Evolutionary conservation across 2,329 filamentous ascomycete species (phyloP).

Genomic region (Thermochaetoides dissita): DNA sequence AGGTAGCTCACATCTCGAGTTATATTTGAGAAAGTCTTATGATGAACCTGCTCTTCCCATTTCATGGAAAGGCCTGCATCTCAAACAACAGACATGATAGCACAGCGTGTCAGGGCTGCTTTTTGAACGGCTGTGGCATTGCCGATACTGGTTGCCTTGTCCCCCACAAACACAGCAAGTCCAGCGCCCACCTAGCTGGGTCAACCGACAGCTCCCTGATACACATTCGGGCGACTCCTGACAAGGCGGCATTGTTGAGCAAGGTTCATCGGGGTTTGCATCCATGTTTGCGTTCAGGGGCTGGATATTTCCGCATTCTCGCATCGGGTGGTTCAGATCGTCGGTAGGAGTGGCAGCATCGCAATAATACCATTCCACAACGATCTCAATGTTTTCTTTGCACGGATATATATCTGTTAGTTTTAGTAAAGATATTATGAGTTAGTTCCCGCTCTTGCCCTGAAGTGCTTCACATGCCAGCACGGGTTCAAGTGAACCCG

Average conservation of each 20-base stretch:
- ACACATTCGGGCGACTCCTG: conserved; percentile 31
- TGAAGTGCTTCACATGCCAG: not conserved
- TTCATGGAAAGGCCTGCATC: conserved; percentile 24
- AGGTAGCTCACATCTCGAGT: not conserved
- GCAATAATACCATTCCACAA: not conserved
- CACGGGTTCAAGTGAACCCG: not conserved
- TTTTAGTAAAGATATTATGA: not conserved
- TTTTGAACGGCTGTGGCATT: conserved; percentile 22
- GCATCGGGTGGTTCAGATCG: not conserved
- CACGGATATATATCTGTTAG: not conserved
- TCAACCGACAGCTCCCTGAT: conserved; percentile 33
- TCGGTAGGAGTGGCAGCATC: not conserved
- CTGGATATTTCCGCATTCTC: not conserved
- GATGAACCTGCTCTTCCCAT: not conserved
- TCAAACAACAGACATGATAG: conserved; percentile 35
- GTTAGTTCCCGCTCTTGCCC: too few species aligned
- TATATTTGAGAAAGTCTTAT: not conserved
- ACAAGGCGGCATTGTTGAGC: conserved; percentile 19
- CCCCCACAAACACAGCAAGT: conserved; percentile 34
- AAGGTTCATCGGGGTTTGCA: not conserved
- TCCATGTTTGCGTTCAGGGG: not conserved
- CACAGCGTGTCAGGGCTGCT: conserved; percentile 35
- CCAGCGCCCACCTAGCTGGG: conserved; percentile 35
- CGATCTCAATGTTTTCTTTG: not conserved
- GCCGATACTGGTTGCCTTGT: conserved; percentile 30